Conservation (phyloP, 2,329 filamentous ascomycete genomes). For the Apiospora sp. region DNA sequence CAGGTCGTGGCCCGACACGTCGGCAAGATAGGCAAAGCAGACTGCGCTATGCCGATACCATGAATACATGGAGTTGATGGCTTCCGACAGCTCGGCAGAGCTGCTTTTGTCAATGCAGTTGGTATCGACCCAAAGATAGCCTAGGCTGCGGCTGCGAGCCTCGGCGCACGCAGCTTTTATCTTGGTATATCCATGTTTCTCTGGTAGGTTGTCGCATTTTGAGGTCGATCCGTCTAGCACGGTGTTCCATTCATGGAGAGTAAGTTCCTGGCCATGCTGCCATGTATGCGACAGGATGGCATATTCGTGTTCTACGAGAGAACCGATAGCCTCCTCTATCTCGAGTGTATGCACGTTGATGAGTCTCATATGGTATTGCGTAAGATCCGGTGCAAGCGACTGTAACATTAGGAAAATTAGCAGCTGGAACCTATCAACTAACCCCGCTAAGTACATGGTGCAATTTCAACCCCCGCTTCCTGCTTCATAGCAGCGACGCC, state of each 20-base stretch:
- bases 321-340: slow-evolving; percentile 10
- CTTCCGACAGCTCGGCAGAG: slow-evolving; percentile 3
- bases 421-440: too few species aligned
- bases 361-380: background rate
- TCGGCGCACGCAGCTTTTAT: background rate
- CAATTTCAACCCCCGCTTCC: too few species aligned
- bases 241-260: background rate
- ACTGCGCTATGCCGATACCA: slow-evolving; percentile 1
- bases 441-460: too few species aligned
- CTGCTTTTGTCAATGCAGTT: slow-evolving; percentile 19
- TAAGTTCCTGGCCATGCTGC: slow-evolving; percentile 31
- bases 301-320: slow-evolving; percentile 25
- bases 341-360: background rate
- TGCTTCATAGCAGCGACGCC: too few species aligned
- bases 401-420: too few species aligned
- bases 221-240: background rate
- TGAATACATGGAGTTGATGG: slow-evolving; percentile 10
- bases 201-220: background rate
- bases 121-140: slow-evolving; percentile 18
- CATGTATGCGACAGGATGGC: slow-evolving; percentile 37
- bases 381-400: background rate
- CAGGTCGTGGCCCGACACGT: slow-evolving; percentile 2
- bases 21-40: slow-evolving; percentile 20
- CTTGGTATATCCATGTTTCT: background rate
- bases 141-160: background rate